Percentiles rank a stretch among this genome's conserved stretches.
Conservation (phyloP, 805 yeast genomes). For the Pichia sporocuriosa region DNA sequence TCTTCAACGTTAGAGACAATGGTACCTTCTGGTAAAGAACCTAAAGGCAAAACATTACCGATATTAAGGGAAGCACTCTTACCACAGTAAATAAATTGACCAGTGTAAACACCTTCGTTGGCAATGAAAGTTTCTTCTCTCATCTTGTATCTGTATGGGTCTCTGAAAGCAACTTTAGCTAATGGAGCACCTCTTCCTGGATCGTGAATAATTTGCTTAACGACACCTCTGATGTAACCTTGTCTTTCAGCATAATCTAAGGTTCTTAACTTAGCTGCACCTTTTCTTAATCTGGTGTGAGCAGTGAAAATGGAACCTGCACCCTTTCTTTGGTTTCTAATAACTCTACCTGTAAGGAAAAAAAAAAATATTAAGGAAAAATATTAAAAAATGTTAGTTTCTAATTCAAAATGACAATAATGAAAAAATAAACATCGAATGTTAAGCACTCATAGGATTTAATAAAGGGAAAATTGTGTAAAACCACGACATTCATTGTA, state of each 20-base stretch:
- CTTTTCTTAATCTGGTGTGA: slow-evolving; percentile 99
- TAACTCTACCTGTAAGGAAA: slow-evolving; percentile 80
- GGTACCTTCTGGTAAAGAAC: slow-evolving; percentile 98
- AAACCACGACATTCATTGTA: too few relatives aligned
- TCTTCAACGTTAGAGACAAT: slow-evolving; percentile 97
- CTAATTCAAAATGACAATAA: too few relatives aligned
- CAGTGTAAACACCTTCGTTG: slow-evolving; percentile 99
- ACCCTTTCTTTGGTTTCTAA: slow-evolving; percentile 99
- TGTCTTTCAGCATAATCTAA: slow-evolving; percentile 99
- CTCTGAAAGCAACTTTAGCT: slow-evolving; percentile 98
- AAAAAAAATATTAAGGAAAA: not conserved
- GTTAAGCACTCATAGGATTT: too few relatives aligned
- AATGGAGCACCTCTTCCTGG: slow-evolving; percentile 99
- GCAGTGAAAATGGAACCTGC: slow-evolving; percentile 99
- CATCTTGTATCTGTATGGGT: slow-evolving; percentile 97
- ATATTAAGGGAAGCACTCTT: slow-evolving; percentile 94
- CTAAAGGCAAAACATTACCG: slow-evolving; percentile 96
- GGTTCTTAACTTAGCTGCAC: slow-evolving; percentile 99
- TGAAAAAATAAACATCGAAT: too few relatives aligned
- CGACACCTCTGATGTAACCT: slow-evolving; percentile 99
- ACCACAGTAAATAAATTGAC: slow-evolving; percentile 99
- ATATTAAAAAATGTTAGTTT: not conserved
- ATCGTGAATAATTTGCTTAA: slow-evolving; percentile 97
- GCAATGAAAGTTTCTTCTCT: slow-evolving; percentile 99
- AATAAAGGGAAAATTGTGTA: too few relatives aligned